Conservation (phyloP, 495 filamentous ascomycete species). For the Cryomyces antarcticus region DNA sequence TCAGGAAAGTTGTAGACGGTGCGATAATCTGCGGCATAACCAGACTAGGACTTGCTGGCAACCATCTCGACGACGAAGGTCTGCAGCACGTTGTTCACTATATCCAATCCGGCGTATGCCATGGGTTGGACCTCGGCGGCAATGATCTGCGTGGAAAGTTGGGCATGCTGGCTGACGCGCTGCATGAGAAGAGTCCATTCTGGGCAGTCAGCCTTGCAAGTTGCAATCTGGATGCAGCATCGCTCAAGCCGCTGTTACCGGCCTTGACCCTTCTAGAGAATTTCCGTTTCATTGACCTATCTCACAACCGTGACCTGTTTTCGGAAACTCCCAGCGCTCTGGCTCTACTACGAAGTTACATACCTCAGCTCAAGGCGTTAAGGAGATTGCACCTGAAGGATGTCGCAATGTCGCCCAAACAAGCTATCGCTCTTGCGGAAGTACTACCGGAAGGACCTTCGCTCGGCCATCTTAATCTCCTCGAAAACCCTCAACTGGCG, state of each 20-base stretch:
- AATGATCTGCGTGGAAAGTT: conserved; percentile 59
- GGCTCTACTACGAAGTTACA: conserved; percentile 54
- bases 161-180: conserved; percentile 38
- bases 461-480: conserved; percentile 69
- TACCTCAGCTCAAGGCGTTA: conserved; percentile 59
- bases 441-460: conserved; percentile 67
- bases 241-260: conserved; percentile 57
- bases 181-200: conserved; percentile 42
- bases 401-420: conserved; percentile 66
- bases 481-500: conserved; percentile 59
- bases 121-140: conserved; percentile 86
- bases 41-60: conserved; percentile 66
- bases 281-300: conserved; percentile 78
- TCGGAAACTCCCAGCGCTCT: conserved; percentile 52
- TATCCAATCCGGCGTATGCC: conserved; percentile 51
- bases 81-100: conserved; percentile 58
- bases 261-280: conserved; percentile 47
- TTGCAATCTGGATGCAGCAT: conserved; percentile 55
- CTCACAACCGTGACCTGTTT: conserved; percentile 72
- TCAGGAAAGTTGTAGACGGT: conserved; percentile 56
- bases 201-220: conserved; percentile 76
- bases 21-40: conserved; percentile 50
- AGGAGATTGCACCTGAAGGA: conserved; percentile 78
- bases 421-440: conserved; percentile 77
- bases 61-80: conserved; percentile 49